Percentiles rank a stretch among this genome's conserved stretches.
Conservation (phyloP, 306 rosid genomes). For the Myrica gale region DNA sequence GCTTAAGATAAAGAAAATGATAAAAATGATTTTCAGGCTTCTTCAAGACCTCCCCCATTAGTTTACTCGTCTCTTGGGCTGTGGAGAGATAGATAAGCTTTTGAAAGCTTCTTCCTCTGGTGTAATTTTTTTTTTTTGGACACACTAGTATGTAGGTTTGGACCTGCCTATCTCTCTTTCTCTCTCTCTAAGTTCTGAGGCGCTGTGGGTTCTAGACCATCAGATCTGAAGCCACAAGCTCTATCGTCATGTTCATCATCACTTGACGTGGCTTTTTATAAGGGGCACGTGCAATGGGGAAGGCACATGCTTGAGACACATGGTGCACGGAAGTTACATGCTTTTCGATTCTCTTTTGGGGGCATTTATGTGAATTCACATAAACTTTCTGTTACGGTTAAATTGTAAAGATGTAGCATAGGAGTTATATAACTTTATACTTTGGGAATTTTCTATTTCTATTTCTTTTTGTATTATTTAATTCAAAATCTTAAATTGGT, state of each 20-base stretch:
- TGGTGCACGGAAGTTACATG: slow-evolving; percentile 22
- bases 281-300: slow-evolving; percentile 59
- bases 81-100: slow-evolving; percentile 9
- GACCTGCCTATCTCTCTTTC: neutral
- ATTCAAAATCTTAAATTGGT: no score
- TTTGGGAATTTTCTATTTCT: no score
- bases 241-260: slow-evolving; percentile 21
- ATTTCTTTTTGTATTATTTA: no score
- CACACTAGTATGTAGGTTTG: neutral
- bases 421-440: no score
- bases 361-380: slow-evolving; percentile 20
- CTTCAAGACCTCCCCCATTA: slow-evolving; percentile 57
- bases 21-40: neutral
- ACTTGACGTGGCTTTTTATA: slow-evolving; percentile 53
- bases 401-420: no score
- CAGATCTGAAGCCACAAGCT: slow-evolving; percentile 42
- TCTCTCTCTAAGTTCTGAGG: neutral
- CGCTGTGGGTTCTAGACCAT: slow-evolving; percentile 16
- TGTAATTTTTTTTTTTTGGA: neutral
- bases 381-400: neutral
- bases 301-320: slow-evolving; percentile 31
- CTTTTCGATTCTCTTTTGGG: neutral
- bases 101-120: neutral
- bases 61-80: slow-evolving; percentile 5
- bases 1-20: neutral